These are phyloP conservation scores for Neovahlkampfia damariscottae DNA, from an alignment of 78 protist species.

Conservation along the genomic window DNA sequence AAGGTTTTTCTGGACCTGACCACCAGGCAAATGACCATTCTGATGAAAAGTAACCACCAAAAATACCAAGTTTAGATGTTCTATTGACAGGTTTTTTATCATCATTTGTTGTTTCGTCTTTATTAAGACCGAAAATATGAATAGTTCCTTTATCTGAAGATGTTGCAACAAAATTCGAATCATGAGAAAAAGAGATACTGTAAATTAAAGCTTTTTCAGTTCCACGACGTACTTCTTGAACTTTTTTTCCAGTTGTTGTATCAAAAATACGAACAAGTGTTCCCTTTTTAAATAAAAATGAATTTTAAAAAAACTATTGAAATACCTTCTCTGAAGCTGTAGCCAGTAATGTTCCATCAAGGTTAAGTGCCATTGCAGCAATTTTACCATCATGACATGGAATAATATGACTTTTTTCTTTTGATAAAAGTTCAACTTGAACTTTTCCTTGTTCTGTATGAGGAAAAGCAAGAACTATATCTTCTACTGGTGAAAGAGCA, in stretches of 20 bases:
- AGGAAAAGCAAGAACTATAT: constrained; percentile 20
- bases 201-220: constrained; percentile 41
- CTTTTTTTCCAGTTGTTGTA: constrained; percentile 48
- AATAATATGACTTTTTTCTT: constrained; percentile 21
- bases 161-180: constrained; percentile 56
- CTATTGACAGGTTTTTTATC: not conserved
- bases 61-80: constrained; percentile 37
- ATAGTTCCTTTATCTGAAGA: constrained; percentile 82
- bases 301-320: too few species aligned
- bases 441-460: constrained; percentile 3
- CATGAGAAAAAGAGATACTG: constrained; percentile 59
- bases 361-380: constrained; percentile 52
- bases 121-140: constrained; percentile 70
- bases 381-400: constrained; percentile 65
- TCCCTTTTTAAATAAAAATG: too few species aligned
- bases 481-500: constrained; percentile 17
- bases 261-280: constrained; percentile 86
- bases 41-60: constrained; percentile 72
- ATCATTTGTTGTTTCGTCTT: not conserved
- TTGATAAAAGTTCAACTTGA: constrained; percentile 9
- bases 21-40: constrained; percentile 89
- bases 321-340: constrained; percentile 88
- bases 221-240: constrained; percentile 83
- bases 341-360: constrained; percentile 80
- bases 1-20: constrained; percentile 57